phyloP scores from a whole-genome alignment of 192 early-diverging fungal species.

The Mortierella hygrophila region DNA sequence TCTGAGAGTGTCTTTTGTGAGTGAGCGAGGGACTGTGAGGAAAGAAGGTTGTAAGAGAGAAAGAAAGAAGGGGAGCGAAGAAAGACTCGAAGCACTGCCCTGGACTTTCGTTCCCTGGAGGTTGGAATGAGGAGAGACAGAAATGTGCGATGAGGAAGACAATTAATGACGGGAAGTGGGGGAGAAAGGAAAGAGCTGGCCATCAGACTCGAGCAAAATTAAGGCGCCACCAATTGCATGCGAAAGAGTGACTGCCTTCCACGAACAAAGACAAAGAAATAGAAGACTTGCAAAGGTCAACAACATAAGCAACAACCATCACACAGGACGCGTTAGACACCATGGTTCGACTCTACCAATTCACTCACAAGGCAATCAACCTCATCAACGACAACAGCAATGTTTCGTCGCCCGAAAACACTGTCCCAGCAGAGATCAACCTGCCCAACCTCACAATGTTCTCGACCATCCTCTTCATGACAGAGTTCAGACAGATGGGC shows the following conservation, averaged over 20 bases:
- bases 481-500: conserved; percentile 35
- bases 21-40: background rate
- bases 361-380: conserved; percentile 34
- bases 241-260: background rate
- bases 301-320: background rate
- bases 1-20: background rate
- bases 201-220: too few species aligned
- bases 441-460: conserved; percentile 48
- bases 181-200: too few species aligned
- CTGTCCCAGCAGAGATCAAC: conserved; percentile 24
- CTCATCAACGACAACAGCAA: conserved; percentile 12
- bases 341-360: conserved; percentile 39
- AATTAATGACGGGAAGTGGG: background rate
- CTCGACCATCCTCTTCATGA: conserved; percentile 45
- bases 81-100: background rate
- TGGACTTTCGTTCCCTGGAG: background rate
- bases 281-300: background rate
- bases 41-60: background rate
- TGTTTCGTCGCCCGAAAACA: background rate
- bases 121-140: background rate
- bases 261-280: background rate
- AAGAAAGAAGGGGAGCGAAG: background rate
- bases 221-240: background rate
- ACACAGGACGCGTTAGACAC: background rate
- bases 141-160: background rate